Evolutionary conservation across 106 monocot genomes (phyloP).

Genomic region (Acanthochlamys bracteata): DNA sequence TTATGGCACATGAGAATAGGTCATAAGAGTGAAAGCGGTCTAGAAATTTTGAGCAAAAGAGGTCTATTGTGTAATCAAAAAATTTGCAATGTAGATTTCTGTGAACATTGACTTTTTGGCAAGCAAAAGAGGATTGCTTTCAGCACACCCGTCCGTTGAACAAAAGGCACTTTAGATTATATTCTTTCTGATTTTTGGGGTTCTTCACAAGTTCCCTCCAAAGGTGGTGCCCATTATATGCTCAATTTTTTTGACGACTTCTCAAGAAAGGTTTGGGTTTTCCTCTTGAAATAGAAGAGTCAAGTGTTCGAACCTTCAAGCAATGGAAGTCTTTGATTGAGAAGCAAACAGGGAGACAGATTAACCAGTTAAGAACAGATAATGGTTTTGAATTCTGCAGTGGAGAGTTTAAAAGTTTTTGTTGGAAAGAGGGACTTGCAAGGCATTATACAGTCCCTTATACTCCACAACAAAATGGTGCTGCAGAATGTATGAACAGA

Average conservation of each 20-base stretch:
- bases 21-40: too few relatives aligned
- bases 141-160: neutral
- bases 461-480: constrained; percentile 21
- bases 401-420: constrained; percentile 13
- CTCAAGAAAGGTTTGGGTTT: constrained; percentile 8
- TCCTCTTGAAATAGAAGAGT: constrained; percentile 12
- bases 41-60: too few relatives aligned
- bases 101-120: constrained; percentile 5
- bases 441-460: constrained; percentile 3
- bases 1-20: too few relatives aligned
- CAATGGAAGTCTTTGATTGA: constrained; percentile 14
- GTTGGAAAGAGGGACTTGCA: neutral
- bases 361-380: constrained; percentile 14
- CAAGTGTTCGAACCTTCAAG: constrained; percentile 18
- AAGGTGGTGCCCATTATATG: constrained; percentile 3
- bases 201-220: neutral
- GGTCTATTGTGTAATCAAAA: too few relatives aligned
- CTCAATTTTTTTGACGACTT: constrained; percentile 4
- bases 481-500: constrained; percentile 19
- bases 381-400: constrained; percentile 21
- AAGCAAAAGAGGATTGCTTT: neutral
- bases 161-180: constrained; percentile 4
- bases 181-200: constrained; percentile 8
- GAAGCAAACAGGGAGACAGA: constrained; percentile 14
- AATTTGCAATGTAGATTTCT: neutral